Conservation (phyloP, 1,139 yeast genomes). For the Candida glucosophila region DNA sequence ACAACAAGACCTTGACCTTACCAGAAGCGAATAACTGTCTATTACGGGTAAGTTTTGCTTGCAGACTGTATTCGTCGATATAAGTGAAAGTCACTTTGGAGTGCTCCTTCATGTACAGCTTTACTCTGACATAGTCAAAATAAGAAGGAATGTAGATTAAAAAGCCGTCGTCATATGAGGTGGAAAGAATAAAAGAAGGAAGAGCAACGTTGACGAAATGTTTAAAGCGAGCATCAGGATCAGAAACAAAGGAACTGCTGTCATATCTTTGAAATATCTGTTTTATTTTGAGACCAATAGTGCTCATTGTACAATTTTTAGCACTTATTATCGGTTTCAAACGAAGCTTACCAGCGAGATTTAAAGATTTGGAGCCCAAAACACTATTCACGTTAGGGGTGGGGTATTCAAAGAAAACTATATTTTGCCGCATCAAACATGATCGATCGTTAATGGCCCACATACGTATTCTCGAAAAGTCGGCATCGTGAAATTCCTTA, state of each 20-base stretch:
- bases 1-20: constrained; percentile 61
- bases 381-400: constrained; percentile 78
- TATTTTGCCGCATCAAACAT: constrained; percentile 64
- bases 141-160: constrained; percentile 79
- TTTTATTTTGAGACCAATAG: constrained; percentile 48
- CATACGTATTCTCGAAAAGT: constrained; percentile 84
- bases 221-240: constrained; percentile 75
- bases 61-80: constrained; percentile 75
- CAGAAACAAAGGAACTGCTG: constrained; percentile 47
- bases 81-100: constrained; percentile 56
- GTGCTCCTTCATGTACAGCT: constrained; percentile 59
- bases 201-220: constrained; percentile 66
- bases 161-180: constrained; percentile 63
- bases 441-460: constrained; percentile 88
- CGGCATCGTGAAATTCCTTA: constrained; percentile 70
- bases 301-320: constrained; percentile 38
- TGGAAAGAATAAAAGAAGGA: constrained; percentile 56
- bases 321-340: constrained; percentile 33
- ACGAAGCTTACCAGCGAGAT: constrained; percentile 60
- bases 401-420: constrained; percentile 61
- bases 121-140: constrained; percentile 74
- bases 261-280: constrained; percentile 72
- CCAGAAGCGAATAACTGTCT: constrained; percentile 63
- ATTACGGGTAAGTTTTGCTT: constrained; percentile 59
- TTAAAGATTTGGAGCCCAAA: constrained; percentile 47